Conservation (phyloP, 345 rosid species). For the Salix dunnii region DNA sequence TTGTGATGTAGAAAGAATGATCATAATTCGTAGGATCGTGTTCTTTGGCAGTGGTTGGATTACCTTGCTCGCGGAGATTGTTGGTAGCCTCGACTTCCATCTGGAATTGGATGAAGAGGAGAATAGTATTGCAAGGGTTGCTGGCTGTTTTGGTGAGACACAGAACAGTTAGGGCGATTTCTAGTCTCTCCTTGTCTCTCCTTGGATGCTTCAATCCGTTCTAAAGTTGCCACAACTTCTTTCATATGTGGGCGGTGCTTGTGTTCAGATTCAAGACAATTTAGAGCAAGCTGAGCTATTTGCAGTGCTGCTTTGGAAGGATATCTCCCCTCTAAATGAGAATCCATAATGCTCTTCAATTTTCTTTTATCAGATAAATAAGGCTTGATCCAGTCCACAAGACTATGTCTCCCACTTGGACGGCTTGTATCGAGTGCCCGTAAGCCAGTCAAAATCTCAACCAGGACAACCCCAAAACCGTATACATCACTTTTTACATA, state of each 20-base stretch:
- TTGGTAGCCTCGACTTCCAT: constrained; percentile 23
- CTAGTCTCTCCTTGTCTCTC: constrained; percentile 55
- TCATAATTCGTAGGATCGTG: neutral
- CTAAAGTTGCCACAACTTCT: constrained; percentile 70
- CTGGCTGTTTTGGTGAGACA: constrained; percentile 27
- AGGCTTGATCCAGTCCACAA: constrained; percentile 87
- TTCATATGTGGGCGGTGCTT: constrained; percentile 80
- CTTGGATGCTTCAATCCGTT: constrained; percentile 47
- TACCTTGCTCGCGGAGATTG: constrained; percentile 22
- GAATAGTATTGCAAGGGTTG: constrained; percentile 49
- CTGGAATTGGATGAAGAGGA: constrained; percentile 45
- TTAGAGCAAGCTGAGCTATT: constrained; percentile 67
- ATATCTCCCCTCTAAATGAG: constrained; percentile 69
- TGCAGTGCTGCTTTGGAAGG: constrained; percentile 63
- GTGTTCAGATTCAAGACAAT: constrained; percentile 65
- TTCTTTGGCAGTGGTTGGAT: neutral
- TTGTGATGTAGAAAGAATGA: neutral
- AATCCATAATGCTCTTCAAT: constrained; percentile 64
- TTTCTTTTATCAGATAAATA: constrained; percentile 62
- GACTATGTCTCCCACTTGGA: constrained; percentile 61
- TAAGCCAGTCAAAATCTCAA: constrained; percentile 78
- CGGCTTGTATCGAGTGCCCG: constrained; percentile 81
- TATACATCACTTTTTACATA: constrained; percentile 94
- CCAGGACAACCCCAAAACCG: constrained; percentile 87
- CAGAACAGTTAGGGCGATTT: constrained; percentile 31